Conservation (phyloP, 768 basidiomycete species). For the Boletus coccyginus region DNA sequence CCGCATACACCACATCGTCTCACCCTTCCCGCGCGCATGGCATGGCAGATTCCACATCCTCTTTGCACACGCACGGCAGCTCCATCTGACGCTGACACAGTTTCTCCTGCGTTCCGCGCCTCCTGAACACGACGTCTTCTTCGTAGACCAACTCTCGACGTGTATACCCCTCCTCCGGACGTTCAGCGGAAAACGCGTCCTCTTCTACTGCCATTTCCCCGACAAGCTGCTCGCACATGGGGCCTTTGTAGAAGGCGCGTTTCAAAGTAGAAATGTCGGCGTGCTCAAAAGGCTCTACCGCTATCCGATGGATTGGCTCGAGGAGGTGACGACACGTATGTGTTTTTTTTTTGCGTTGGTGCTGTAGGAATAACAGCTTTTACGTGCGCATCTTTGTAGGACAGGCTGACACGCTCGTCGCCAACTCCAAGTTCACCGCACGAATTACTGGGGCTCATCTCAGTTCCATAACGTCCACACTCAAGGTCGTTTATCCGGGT, state of each 20-base stretch:
- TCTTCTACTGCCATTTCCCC: slow-evolving; percentile 98
- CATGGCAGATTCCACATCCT: slow-evolving; percentile 84
- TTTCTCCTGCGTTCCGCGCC: slow-evolving; percentile 54
- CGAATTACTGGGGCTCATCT: slow-evolving; percentile 77
- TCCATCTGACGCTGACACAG: slow-evolving; percentile 61
- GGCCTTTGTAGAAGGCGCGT: slow-evolving; percentile 52
- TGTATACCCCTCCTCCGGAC: slow-evolving; percentile 80
- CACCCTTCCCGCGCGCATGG: slow-evolving; percentile 79
- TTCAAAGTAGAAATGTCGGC: slow-evolving; percentile 39
- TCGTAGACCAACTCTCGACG: slow-evolving; percentile 94
- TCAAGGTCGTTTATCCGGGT: slow-evolving; percentile 91
- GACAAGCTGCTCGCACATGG: slow-evolving; percentile 87
- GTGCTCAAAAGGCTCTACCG: slow-evolving; percentile 78
- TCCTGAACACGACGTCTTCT: slow-evolving; percentile 71
- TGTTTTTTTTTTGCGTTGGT: slow-evolving; percentile 24
- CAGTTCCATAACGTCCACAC: slow-evolving; percentile 56
- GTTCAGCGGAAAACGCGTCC: slow-evolving; percentile 70
- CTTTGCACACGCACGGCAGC: slow-evolving; percentile 83
- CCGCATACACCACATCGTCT: slow-evolving; percentile 63
- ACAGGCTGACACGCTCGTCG: slow-evolving; percentile 86
- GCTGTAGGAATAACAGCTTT: neutral
- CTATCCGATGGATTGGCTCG: slow-evolving; percentile 84
- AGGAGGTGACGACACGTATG: slow-evolving; percentile 84
- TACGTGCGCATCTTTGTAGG: slow-evolving; percentile 41
- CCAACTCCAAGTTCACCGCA: slow-evolving; percentile 90